These are phyloP conservation scores for Prunus kanzakura DNA, from an alignment of 306 rosid species.

Conservation along the genomic window DNA sequence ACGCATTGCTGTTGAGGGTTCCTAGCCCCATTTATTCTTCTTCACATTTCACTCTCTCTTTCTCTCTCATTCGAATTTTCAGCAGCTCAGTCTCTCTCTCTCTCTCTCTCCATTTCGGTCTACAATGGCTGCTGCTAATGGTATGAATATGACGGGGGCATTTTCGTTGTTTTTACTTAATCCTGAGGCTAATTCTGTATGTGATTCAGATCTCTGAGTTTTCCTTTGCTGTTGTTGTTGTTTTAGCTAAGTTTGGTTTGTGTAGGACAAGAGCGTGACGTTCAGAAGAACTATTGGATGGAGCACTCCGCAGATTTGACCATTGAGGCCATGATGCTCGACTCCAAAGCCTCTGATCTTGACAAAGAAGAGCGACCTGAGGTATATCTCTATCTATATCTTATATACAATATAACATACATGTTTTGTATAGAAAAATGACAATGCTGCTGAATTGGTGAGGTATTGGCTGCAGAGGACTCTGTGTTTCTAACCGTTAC, in stretches of 20 bases:
- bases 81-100: neutral
- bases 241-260: neutral
- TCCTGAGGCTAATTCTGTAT: neutral
- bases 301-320: constrained; percentile 69
- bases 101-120: neutral
- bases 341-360: constrained; percentile 88
- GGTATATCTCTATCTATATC: constrained; percentile 25
- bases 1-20: constrained; percentile 79
- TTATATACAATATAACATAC: neutral
- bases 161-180: neutral
- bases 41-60: neutral
- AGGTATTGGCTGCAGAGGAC: neutral
- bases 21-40: constrained; percentile 11
- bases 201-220: constrained; percentile 3
- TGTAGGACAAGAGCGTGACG: constrained; percentile 53
- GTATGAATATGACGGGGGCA: neutral
- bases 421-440: neutral
- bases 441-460: neutral
- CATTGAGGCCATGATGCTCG: constrained; percentile 92
- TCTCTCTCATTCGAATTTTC: neutral
- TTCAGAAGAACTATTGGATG: constrained; percentile 79
- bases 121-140: constrained; percentile 28
- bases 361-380: constrained; percentile 96
- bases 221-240: neutral
- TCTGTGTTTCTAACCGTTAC: neutral